These are phyloP conservation scores for Saccharomycopsis fibuligera DNA, from an alignment of 805 yeast genomes.

Conservation along the genomic window DNA sequence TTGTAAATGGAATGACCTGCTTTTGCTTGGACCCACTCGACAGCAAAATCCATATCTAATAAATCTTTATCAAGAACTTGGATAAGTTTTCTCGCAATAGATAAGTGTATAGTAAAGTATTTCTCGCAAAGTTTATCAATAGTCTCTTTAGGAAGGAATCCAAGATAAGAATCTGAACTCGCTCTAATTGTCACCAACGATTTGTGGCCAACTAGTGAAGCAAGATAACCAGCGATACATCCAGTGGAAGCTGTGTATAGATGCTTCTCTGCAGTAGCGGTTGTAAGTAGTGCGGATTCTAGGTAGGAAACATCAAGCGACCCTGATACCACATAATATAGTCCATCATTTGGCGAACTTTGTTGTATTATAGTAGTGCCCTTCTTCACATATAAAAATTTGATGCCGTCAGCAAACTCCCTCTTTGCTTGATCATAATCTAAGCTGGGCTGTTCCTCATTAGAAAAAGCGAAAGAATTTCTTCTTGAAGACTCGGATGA, in stretches of 20 bases:
- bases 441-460: slow-evolving; percentile 17
- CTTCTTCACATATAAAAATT: slow-evolving; percentile 45
- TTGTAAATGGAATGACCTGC: slow-evolving; percentile 77
- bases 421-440: slow-evolving; percentile 47
- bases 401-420: slow-evolving; percentile 55
- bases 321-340: slow-evolving; percentile 79
- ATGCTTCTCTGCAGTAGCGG: slow-evolving; percentile 33
- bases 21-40: slow-evolving; percentile 91
- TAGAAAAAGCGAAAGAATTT: neutral
- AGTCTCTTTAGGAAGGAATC: slow-evolving; percentile 56
- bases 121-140: slow-evolving; percentile 66
- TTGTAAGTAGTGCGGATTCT: slow-evolving; percentile 26
- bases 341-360: slow-evolving; percentile 62
- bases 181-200: slow-evolving; percentile 72
- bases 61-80: slow-evolving; percentile 61
- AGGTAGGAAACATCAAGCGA: slow-evolving; percentile 52
- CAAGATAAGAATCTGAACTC: slow-evolving; percentile 56
- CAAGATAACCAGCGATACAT: slow-evolving; percentile 82
- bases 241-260: slow-evolving; percentile 65
- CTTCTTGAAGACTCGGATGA: slow-evolving; percentile 2
- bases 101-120: slow-evolving; percentile 67
- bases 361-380: slow-evolving; percentile 57
- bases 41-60: slow-evolving; percentile 76
- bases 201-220: slow-evolving; percentile 70
- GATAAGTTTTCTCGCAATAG: slow-evolving; percentile 69